Evolutionary conservation across 2,329 filamentous ascomycete species (phyloP), one percentile per base, ranked within the genome.

Genomic region (Pleurostoma richardsiae): DNA sequence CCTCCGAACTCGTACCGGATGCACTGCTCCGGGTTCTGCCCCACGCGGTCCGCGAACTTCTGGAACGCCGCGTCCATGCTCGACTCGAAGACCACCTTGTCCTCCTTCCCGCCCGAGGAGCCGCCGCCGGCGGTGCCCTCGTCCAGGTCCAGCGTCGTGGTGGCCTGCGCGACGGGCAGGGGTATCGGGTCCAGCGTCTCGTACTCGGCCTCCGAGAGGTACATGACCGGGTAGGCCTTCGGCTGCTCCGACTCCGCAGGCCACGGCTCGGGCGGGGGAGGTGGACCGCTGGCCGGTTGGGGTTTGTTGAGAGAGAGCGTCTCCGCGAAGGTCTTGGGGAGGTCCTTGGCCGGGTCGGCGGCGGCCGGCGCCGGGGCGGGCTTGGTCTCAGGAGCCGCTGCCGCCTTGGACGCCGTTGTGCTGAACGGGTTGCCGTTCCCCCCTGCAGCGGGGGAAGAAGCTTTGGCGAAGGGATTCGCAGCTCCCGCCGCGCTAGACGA

Each of bases 161-260:
- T 72, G 10, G 70, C 70, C 36, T 69, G 63, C 49, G 72, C 73
- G 33, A 76, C 75, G 40, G 77, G 76, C 30, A 68, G 66, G 0
- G 78, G 76, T 3, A 61, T 72, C 57, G 54, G 82, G 51, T 89
- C 88, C 29, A 97, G 79, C 4, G 86, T 88, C 66, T 99, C 94
- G 68, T 89, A 95, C 60, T 96, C 92, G 44, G 92, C 92, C 56
- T 97, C 94, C 43, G 85, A 76, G 40, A 92, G 82, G 70, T 90
- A 88, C 60, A 86, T 87, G 30, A 79, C 70, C 1, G 89, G 86
- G 66, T 91, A 97, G 0, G 90, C 73, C 2, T 73, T 51, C 0
- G 89, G 87, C 54, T 88, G 85, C 0, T 76, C 68, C 2, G 80
- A 73, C 38, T 74, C 68, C 10, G 76, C 61, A 1, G 92, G 92